A percentile compares a stretch with the other conserved stretches of the same genome.
These are phyloP conservation scores for Coniochaeta sp. DNA, from an alignment of 2,329 filamentous ascomycete genomes.

Conservation along the genomic window DNA sequence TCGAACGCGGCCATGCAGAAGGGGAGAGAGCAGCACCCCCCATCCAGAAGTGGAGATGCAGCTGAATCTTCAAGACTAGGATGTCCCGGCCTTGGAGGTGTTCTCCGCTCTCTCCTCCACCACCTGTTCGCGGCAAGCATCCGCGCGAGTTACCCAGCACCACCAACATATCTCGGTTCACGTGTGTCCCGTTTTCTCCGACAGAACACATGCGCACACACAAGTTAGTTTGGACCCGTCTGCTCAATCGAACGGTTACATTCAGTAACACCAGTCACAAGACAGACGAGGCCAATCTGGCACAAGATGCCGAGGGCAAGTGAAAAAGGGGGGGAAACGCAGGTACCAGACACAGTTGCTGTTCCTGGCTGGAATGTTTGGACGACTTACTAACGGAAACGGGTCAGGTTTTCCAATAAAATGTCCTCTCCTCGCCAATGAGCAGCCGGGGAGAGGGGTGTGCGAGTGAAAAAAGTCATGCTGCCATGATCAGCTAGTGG, in stretches of 20 bases:
- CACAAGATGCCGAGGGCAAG: background rate
- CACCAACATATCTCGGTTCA: background rate
- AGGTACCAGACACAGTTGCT: conserved; percentile 2
- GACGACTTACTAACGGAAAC: background rate
- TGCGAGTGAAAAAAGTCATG: background rate
- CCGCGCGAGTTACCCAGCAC: background rate
- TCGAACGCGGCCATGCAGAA: background rate
- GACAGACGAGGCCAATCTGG: too few species aligned
- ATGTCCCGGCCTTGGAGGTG: background rate
- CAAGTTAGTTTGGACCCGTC: background rate
- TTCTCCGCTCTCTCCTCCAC: background rate
- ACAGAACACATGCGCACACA: too few species aligned
- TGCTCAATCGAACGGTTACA: background rate
- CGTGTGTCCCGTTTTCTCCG: background rate
- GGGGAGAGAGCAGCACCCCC: too few species aligned
- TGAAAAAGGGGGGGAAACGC: background rate
- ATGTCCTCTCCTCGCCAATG: too few species aligned
- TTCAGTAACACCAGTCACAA: background rate
- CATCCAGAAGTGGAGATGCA: background rate
- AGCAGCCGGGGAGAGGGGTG: too few species aligned
- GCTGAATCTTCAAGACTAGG: background rate
- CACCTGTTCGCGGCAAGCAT: conserved; percentile 3
- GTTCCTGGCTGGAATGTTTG: conserved; percentile 4
- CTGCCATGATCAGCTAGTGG: conserved; percentile 2
- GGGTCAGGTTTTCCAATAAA: background rate